Evolutionary conservation across 1,284 basidiomycete genomes (phyloP).

Genomic region (Gymnopus androsaceus): DNA sequence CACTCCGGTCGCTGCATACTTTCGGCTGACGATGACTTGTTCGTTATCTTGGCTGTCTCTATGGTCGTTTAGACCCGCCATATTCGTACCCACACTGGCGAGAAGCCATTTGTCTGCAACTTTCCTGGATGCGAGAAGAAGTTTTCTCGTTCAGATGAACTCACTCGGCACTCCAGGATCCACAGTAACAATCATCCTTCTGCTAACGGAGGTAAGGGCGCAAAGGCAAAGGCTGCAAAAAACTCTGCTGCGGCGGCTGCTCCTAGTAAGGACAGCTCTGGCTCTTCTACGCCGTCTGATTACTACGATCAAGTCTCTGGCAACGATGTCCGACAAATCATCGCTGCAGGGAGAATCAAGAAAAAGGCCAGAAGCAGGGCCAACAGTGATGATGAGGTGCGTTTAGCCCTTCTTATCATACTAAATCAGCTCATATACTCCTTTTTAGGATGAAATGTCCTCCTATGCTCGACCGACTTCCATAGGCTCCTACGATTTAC

Average conservation of each 20-base stretch:
- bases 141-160: slow-evolving; percentile 95
- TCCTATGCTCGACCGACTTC: slow-evolving; percentile 73
- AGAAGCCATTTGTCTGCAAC: slow-evolving; percentile 94
- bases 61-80: slow-evolving; percentile 78
- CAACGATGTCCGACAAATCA: slow-evolving; percentile 4
- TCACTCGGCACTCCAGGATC: slow-evolving; percentile 94
- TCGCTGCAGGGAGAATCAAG: slow-evolving; percentile 41
- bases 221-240: not conserved
- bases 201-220: not conserved
- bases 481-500: slow-evolving; percentile 47
- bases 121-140: slow-evolving; percentile 97
- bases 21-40: not conserved
- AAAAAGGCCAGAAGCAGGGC: slow-evolving; percentile 78
- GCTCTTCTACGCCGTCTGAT: slow-evolving; percentile 16
- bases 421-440: not conserved
- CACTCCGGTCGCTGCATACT: slow-evolving; percentile 12
- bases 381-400: slow-evolving; percentile 78
- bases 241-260: not conserved
- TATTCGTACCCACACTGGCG: slow-evolving; percentile 97
- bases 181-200: slow-evolving; percentile 62
- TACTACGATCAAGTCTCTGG: slow-evolving; percentile 22
- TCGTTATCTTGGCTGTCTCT: slow-evolving; percentile 10
- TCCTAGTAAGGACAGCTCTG: not conserved
- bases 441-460: slow-evolving; percentile 42
- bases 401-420: slow-evolving; percentile 27